Percentiles rank a stretch among this genome's conserved stretches.
Evolutionary conservation across 31 red algal species (phyloP).

Genomic region (Pterothamnion heteromorphum): DNA sequence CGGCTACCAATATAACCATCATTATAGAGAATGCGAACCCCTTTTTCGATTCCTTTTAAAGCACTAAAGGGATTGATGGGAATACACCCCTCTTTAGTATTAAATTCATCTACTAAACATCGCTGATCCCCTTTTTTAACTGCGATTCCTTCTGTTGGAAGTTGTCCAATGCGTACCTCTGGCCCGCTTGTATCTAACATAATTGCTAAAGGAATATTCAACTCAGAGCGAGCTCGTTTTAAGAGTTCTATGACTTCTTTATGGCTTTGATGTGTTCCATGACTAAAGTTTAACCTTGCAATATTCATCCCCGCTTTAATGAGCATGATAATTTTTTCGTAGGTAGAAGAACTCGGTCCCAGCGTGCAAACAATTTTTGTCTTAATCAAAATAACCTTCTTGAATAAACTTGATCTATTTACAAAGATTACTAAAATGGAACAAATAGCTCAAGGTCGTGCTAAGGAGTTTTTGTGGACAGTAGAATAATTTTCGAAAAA

Average conservation of each 20-base stretch:
- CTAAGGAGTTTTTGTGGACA: too few relatives aligned
- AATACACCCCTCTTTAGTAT: constrained; percentile 60
- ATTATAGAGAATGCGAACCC: constrained; percentile 85
- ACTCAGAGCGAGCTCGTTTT: constrained; percentile 38
- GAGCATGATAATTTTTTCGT: constrained; percentile 71
- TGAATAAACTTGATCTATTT: too few relatives aligned
- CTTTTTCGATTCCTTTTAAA: constrained; percentile 83
- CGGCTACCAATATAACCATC: constrained; percentile 87
- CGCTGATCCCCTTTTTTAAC: constrained; percentile 73
- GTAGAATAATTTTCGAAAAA: too few relatives aligned
- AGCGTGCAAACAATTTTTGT: constrained; percentile 99
- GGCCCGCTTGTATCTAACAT: constrained; percentile 97
- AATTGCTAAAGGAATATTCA: constrained; percentile 69
- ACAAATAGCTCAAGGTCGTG: too few relatives aligned
- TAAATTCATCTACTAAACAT: constrained; percentile 58
- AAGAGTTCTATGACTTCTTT: constrained; percentile 69
- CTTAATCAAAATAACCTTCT: too few relatives aligned
- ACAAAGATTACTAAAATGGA: too few relatives aligned
- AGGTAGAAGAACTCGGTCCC: constrained; percentile 85
- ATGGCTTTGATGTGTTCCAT: constrained; percentile 93
- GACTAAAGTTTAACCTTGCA: constrained; percentile 88
- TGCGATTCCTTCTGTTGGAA: constrained; percentile 68
- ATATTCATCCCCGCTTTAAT: constrained; percentile 89
- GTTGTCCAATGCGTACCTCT: constrained; percentile 86
- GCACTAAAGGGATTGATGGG: constrained; percentile 90